Conservation (phyloP, 2,329 filamentous ascomycete genomes). For the Pseudogymnoascus sp. region DNA sequence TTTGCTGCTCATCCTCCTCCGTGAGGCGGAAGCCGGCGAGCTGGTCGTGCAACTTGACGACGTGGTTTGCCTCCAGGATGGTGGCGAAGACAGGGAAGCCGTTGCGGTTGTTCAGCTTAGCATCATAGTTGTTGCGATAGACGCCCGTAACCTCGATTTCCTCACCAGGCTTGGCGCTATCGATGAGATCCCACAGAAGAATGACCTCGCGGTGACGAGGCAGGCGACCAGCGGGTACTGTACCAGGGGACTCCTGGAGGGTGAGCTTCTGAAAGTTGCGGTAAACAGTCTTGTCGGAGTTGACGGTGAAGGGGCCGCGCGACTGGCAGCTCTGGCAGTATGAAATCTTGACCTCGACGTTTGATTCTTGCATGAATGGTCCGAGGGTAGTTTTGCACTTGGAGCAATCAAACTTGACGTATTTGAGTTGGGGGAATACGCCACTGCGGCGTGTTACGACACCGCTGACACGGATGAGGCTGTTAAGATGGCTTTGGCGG, state of each 20-base stretch:
- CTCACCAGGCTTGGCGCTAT: conserved; percentile 92
- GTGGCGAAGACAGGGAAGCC: conserved; percentile 98
- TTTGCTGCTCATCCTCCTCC: conserved; percentile 87
- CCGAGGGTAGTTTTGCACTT: conserved; percentile 90
- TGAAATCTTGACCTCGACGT: conserved; percentile 89
- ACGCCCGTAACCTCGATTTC: conserved; percentile 96
- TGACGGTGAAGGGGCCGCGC: conserved; percentile 86
- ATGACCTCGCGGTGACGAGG: conserved; percentile 92
- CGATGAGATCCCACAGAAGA: conserved; percentile 92
- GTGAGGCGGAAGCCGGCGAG: conserved; percentile 93
- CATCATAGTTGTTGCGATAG: conserved; percentile 97
- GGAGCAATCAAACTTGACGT: conserved; percentile 94
- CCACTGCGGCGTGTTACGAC: conserved; percentile 91
- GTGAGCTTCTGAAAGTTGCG: conserved; percentile 98
- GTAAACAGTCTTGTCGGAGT: conserved; percentile 96
- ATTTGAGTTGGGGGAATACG: conserved; percentile 96
- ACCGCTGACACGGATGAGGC: conserved; percentile 84
- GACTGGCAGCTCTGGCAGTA: conserved; percentile 97
- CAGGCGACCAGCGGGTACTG: conserved; percentile 88
- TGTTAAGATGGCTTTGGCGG: conserved; percentile 92
- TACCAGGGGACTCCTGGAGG: conserved; percentile 92
- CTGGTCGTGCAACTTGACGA: conserved; percentile 95
- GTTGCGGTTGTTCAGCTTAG: conserved; percentile 95
- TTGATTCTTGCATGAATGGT: conserved; percentile 95
- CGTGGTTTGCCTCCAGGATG: conserved; percentile 92